phyloP scores from a whole-genome alignment of 768 basidiomycete genomes.

The Lentinula guzmanii region DNA sequence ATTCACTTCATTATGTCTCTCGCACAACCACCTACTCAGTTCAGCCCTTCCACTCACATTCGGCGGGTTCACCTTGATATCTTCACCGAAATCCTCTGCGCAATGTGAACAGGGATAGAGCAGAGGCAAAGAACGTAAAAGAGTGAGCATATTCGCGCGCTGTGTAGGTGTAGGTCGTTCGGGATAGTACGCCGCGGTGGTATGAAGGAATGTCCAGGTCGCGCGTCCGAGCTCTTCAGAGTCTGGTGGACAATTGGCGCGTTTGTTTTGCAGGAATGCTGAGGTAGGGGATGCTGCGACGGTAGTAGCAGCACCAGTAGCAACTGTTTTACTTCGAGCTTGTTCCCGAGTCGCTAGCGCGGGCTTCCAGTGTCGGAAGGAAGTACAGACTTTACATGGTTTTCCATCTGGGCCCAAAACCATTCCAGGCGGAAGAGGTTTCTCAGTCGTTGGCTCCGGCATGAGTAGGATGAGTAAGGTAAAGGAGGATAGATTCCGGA shows the following conservation, averaged over 20 bases:
- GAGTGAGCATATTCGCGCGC: slow-evolving; percentile 75
- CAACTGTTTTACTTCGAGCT: slow-evolving; percentile 18
- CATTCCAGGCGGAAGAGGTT: slow-evolving; percentile 69
- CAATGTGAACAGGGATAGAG: slow-evolving; percentile 90
- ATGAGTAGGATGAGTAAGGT: background rate
- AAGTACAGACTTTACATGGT: slow-evolving; percentile 89
- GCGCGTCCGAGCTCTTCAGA: slow-evolving; percentile 84
- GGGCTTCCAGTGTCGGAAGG: slow-evolving; percentile 68
- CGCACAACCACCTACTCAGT: slow-evolving; percentile 84
- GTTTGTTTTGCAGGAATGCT: slow-evolving; percentile 26
- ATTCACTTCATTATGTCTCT: slow-evolving; percentile 92
- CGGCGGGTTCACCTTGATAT: slow-evolving; percentile 62
- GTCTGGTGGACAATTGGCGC: slow-evolving; percentile 81
- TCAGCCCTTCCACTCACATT: slow-evolving; percentile 67
- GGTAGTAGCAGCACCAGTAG: slow-evolving; percentile 24
- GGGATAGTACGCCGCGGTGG: slow-evolving; percentile 94
- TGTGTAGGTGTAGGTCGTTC: slow-evolving; percentile 70
- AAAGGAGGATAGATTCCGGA: background rate
- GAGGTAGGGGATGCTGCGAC: slow-evolving; percentile 13
- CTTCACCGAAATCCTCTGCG: slow-evolving; percentile 73
- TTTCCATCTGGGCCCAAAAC: slow-evolving; percentile 91
- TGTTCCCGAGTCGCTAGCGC: slow-evolving; percentile 21
- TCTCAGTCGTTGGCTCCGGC: background rate
- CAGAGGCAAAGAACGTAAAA: slow-evolving; percentile 71
- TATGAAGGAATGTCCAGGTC: slow-evolving; percentile 96